Conservation (phyloP, 192 early-diverging fungal genomes). For the Chytriomyces sp. region DNA sequence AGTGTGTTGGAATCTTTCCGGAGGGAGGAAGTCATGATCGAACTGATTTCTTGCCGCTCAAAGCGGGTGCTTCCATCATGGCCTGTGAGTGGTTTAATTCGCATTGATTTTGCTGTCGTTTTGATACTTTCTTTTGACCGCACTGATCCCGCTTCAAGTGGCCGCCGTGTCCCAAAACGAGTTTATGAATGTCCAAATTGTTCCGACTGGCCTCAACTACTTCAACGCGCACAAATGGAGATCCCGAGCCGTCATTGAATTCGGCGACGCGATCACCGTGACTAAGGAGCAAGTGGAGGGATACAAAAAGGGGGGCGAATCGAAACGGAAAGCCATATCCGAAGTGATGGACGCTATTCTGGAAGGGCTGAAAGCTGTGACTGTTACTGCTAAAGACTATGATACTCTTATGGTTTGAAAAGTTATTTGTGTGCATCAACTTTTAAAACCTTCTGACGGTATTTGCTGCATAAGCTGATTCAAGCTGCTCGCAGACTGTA, state of each 20-base stretch:
- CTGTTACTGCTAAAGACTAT: slow-evolving; percentile 90
- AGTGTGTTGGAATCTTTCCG: slow-evolving; percentile 95
- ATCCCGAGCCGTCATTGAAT: slow-evolving; percentile 96
- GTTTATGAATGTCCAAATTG: slow-evolving; percentile 86
- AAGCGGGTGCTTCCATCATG: slow-evolving; percentile 70
- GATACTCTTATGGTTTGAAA: slow-evolving; percentile 80
- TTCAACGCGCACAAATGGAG: slow-evolving; percentile 94
- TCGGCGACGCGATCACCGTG: slow-evolving; percentile 88
- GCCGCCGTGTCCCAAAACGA: slow-evolving; percentile 88
- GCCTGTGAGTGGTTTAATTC: slow-evolving; percentile 32
- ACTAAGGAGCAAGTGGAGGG: slow-evolving; percentile 77
- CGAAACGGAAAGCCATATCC: slow-evolving; percentile 82
- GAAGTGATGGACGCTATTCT: slow-evolving; percentile 80
- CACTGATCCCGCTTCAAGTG: slow-evolving; percentile 41
- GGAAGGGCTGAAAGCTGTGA: slow-evolving; percentile 83
- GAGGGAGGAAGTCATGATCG: slow-evolving; percentile 98
- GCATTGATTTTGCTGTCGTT: neutral
- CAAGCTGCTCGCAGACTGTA: slow-evolving; percentile 95
- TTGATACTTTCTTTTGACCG: slow-evolving; percentile 36
- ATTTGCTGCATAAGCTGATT: slow-evolving; percentile 63
- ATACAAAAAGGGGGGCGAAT: slow-evolving; percentile 80
- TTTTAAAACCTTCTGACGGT: neutral
- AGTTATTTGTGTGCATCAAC: neutral
- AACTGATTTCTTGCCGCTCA: slow-evolving; percentile 93
- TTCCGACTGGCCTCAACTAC: slow-evolving; percentile 92